Conservation (phyloP, 768 basidiomycete species). For the Boletus rex-veris region DNA sequence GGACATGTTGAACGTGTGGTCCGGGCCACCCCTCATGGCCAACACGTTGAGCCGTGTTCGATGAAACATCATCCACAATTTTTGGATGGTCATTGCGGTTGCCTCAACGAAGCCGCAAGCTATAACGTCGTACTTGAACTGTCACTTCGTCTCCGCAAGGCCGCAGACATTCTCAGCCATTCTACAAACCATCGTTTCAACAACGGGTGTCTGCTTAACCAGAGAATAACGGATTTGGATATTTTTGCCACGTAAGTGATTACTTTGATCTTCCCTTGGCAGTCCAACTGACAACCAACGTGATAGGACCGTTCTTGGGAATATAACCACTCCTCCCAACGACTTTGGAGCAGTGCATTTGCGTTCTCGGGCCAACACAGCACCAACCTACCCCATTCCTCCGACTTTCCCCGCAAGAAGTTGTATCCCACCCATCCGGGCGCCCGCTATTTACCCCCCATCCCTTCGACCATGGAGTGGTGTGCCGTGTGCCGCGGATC, state of each 20-base stretch:
- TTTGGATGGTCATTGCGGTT: constrained; percentile 48
- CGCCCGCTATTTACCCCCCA: constrained; percentile 21
- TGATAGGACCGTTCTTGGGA: constrained; percentile 42
- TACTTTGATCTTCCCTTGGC: not conserved
- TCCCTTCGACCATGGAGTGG: constrained; percentile 19
- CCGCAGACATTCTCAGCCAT: constrained; percentile 51
- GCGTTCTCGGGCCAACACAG: constrained; percentile 15
- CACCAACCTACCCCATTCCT: not conserved
- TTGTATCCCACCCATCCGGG: constrained; percentile 16
- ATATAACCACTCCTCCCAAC: constrained; percentile 27
- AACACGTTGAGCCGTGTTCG: constrained; percentile 5
- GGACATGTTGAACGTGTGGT: constrained; percentile 9
- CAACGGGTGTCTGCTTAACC: constrained; percentile 36
- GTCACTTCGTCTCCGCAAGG: constrained; percentile 59
- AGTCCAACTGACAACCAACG: constrained; percentile 6
- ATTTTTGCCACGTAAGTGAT: constrained; percentile 48
- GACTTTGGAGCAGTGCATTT: constrained; percentile 15
- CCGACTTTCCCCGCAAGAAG: constrained; percentile 11
- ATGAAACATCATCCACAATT: constrained; percentile 14
- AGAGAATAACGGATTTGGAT: constrained; percentile 50
- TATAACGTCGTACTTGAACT: constrained; percentile 63
- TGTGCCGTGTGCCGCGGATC: constrained; percentile 19
- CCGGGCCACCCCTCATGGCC: not conserved
- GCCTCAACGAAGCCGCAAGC: constrained; percentile 49
- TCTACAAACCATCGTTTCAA: constrained; percentile 39